Conservation (phyloP, 1,284 basidiomycete genomes). For the Entoloma clypeatum region DNA sequence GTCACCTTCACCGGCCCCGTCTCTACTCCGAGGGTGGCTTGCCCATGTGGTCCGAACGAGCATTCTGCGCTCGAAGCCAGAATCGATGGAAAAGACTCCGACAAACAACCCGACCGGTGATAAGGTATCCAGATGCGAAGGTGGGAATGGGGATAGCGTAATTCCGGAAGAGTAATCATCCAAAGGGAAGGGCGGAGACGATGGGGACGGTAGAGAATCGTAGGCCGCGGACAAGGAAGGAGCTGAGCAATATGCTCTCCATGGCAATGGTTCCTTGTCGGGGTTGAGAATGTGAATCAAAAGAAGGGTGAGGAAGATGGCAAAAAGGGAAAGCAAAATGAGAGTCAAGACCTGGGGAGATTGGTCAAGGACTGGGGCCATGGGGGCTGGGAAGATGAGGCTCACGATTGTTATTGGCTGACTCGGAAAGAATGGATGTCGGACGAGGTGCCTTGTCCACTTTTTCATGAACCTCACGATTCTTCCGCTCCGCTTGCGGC, state of each 20-base stretch:
- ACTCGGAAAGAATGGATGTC: slow-evolving; percentile 76
- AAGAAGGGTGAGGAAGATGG: slow-evolving; percentile 73
- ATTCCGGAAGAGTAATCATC: slow-evolving; percentile 31
- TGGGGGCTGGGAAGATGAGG: slow-evolving; percentile 16
- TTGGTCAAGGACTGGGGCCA: slow-evolving; percentile 8
- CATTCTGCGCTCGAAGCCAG: slow-evolving; percentile 81
- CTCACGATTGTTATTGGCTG: slow-evolving; percentile 79
- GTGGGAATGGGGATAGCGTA: slow-evolving; percentile 61
- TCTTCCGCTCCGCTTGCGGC: slow-evolving; percentile 36
- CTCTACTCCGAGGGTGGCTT: slow-evolving; percentile 73
- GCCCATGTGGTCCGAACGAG: slow-evolving; percentile 91
- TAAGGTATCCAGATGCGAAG: slow-evolving; percentile 65
- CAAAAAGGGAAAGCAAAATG: slow-evolving; percentile 68
- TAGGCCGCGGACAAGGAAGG: slow-evolving; percentile 48
- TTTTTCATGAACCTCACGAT: slow-evolving; percentile 50
- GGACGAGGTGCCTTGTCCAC: slow-evolving; percentile 51
- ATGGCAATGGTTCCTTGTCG: slow-evolving; percentile 92
- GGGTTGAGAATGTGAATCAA: slow-evolving; percentile 93
- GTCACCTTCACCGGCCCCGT: slow-evolving; percentile 67
- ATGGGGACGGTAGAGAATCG: slow-evolving; percentile 33
- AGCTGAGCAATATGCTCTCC: slow-evolving; percentile 87
- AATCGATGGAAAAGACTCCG: slow-evolving; percentile 91
- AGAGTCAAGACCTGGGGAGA: slow-evolving; percentile 63
- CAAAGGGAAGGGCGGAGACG: slow-evolving; percentile 36
- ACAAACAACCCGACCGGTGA: slow-evolving; percentile 88